These are phyloP conservation scores for Thyridium curvatum DNA, from an alignment of 2,329 filamentous ascomycete genomes.

Conservation along the genomic window DNA sequence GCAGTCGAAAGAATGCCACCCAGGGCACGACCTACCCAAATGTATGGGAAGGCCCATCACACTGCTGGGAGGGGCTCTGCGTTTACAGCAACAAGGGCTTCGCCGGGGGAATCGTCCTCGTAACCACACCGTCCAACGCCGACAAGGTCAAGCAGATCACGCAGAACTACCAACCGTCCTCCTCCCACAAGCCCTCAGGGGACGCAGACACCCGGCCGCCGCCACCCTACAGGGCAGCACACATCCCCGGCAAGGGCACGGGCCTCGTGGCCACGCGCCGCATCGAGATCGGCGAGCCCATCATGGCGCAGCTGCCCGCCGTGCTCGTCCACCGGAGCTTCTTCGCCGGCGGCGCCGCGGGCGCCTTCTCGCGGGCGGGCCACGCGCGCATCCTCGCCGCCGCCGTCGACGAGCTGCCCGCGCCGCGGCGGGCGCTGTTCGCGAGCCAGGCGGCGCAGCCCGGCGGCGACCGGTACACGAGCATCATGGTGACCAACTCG, in stretches of 20 bases:
- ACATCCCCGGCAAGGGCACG: constrained; percentile 24
- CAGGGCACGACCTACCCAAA: too few relatives aligned
- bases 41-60: too few relatives aligned
- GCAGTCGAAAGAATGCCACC: too few relatives aligned
- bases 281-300: constrained; percentile 23
- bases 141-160: too few relatives aligned
- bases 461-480: constrained; percentile 8
- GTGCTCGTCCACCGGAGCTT: constrained; percentile 18
- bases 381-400: constrained; percentile 12
- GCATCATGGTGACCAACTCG: constrained; percentile 12
- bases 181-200: too few relatives aligned
- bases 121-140: too few relatives aligned
- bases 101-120: too few relatives aligned
- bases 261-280: constrained; percentile 24
- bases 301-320: constrained; percentile 24
- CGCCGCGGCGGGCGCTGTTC: constrained; percentile 14
- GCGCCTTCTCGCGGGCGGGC: constrained; percentile 3
- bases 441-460: constrained; percentile 15
- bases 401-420: constrained; percentile 20
- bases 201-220: neutral
- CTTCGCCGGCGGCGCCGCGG: constrained; percentile 8
- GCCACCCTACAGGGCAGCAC: constrained; percentile 17
- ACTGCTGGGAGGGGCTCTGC: too few relatives aligned
- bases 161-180: too few relatives aligned
- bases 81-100: too few relatives aligned